Evolutionary conservation across 2,329 filamentous ascomycete species (phyloP), one percentile per base, ranked within the genome.

Genomic region (Diplodia corticola): DNA sequence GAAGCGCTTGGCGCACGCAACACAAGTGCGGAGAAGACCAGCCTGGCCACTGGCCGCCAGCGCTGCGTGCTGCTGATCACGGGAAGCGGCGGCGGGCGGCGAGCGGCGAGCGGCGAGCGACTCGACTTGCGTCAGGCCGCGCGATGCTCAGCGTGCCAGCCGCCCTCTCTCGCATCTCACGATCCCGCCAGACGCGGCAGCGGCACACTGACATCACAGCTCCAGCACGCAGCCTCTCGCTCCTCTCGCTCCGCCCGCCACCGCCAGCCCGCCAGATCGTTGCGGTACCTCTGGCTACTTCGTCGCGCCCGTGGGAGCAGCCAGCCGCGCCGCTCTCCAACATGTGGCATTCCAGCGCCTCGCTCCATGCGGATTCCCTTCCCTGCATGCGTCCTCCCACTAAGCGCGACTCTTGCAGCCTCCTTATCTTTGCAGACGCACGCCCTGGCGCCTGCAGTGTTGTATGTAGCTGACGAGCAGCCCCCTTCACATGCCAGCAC

Each of bases 1-100:
- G 57, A 61, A 61, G 13, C 57, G 57, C 57, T 61, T 61, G 57
- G 57, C 57, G 48, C n/a, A 61, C 57, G 57, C 40, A 61, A 61
- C n/a, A 5, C 10, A 24, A 20, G 24, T 49, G 57, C 57, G 57
- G 40, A 60, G 40, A 61, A 15, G 57, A 46, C 37, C 35, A 28
- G 22, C 37, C 24, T 17, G 20, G 9, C 22, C 37, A 20, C 17
- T 9, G n/a, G 20, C 22, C 17, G 53, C n/a, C n/a, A n/a, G n/a
- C n/a, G n/a, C n/a, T n/a, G n/a, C n/a, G n/a, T n/a, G n/a, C 53
- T 37, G 55, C 55, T 44, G 55, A 60, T 60, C 55, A 44, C 35
- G 35, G 37, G 53, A 35, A n/a, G n/a, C n/a, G n/a, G n/a, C 53
- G 33, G 26, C 7, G 15, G 13, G 33, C 20, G 5, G 53, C 37